These are phyloP conservation scores for Coemansia sp. DNA, from an alignment of 192 early-diverging fungal genomes.

Conservation along the genomic window DNA sequence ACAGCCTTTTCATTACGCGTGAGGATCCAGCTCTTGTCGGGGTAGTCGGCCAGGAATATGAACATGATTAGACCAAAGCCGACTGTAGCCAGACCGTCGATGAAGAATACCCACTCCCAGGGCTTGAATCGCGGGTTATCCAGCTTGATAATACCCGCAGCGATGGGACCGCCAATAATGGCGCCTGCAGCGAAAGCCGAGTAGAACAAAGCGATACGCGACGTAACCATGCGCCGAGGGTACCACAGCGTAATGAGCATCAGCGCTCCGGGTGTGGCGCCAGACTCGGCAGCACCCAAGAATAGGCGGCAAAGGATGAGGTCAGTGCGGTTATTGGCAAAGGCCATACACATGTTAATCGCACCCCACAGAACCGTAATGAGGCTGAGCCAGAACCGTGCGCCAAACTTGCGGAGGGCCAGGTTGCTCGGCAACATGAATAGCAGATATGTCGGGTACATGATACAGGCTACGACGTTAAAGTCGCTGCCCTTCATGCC, in stretches of 20 bases:
- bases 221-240: slow-evolving; percentile 48
- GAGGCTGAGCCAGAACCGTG: slow-evolving; percentile 47
- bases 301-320: slow-evolving; percentile 46
- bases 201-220: slow-evolving; percentile 45
- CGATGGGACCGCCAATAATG: slow-evolving; percentile 45
- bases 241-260: slow-evolving; percentile 54
- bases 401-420: slow-evolving; percentile 46
- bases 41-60: slow-evolving; percentile 43
- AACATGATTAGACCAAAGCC: slow-evolving; percentile 40
- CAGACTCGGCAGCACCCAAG: slow-evolving; percentile 49
- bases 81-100: slow-evolving; percentile 44
- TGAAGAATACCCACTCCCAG: slow-evolving; percentile 56
- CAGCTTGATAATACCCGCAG: slow-evolving; percentile 46
- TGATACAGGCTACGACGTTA: slow-evolving; percentile 45
- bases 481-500: slow-evolving; percentile 42
- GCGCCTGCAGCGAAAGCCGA: slow-evolving; percentile 47
- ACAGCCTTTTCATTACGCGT: slow-evolving; percentile 30
- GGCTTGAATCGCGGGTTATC: slow-evolving; percentile 26
- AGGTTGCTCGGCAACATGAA: slow-evolving; percentile 53
- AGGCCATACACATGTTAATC: slow-evolving; percentile 55
- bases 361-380: slow-evolving; percentile 52
- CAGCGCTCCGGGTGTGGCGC: slow-evolving; percentile 45
- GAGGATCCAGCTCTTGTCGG: slow-evolving; percentile 44
- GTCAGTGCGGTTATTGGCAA: slow-evolving; percentile 49
- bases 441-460: slow-evolving; percentile 49